phyloP scores from a whole-genome alignment of 2,329 filamentous ascomycete species.

The Orbilia ellipsospora region DNA sequence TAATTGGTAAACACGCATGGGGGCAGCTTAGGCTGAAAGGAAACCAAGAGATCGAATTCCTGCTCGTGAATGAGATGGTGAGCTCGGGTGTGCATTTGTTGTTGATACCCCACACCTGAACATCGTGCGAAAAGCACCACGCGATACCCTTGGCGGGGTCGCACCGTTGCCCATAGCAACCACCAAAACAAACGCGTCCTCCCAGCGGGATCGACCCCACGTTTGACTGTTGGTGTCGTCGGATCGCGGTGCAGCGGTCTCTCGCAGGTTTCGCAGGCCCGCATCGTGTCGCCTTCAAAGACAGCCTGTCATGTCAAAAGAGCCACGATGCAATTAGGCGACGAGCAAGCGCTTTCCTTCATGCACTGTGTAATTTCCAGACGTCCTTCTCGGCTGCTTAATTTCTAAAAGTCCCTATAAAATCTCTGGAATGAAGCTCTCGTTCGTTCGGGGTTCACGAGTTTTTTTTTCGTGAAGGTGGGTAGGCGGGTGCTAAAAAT shows the following conservation, averaged over 20 bases:
- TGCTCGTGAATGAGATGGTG: constrained; percentile 11
- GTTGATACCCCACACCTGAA: constrained; percentile 41
- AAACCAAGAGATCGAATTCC: neutral
- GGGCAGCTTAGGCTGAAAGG: constrained; percentile 33
- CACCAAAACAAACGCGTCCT: constrained; percentile 53
- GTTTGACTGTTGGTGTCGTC: too few species aligned
- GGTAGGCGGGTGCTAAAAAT: constrained; percentile 39
- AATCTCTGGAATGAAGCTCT: constrained; percentile 44
- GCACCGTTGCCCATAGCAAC: constrained; percentile 39
- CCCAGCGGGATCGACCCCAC: constrained; percentile 12
- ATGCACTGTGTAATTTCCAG: constrained; percentile 47
- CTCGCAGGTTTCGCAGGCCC: constrained; percentile 12
- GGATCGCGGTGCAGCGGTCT: constrained; percentile 12
- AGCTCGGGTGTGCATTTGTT: constrained; percentile 37
- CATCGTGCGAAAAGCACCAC: neutral
- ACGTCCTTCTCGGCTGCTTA: constrained; percentile 27
- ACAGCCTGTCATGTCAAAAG: neutral
- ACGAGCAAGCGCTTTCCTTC: constrained; percentile 46
- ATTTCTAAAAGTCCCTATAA: constrained; percentile 23
- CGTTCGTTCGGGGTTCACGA: constrained; percentile 16
- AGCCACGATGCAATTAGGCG: constrained; percentile 26
- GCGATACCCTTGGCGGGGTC: constrained; percentile 37
- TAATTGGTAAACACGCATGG: neutral
- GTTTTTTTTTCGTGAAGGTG: neutral
- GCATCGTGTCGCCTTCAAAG: neutral